Percentiles rank a stretch among this genome's conserved stretches.
Evolutionary conservation across 768 basidiomycete genomes (phyloP).

Genomic region (Rhizopogon vinicolor): DNA sequence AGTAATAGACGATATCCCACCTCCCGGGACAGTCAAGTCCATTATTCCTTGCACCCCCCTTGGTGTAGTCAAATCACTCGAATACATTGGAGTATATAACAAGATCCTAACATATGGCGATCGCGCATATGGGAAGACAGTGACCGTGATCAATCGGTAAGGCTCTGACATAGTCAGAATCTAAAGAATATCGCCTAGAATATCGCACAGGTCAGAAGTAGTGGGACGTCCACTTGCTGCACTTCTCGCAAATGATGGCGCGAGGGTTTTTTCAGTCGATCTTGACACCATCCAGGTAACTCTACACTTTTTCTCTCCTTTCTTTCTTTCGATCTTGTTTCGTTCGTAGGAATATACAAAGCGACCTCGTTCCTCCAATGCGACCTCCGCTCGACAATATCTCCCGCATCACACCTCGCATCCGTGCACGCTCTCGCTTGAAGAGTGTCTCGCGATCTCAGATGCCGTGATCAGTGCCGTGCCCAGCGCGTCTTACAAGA

Average conservation of each 20-base stretch:
- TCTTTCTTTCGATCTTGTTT: not conserved
- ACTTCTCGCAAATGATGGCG: conserved; percentile 93
- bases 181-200: conserved; percentile 1
- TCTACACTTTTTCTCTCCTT: not conserved
- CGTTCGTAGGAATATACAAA: conserved; percentile 81
- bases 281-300: conserved; percentile 86
- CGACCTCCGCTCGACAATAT: conserved; percentile 46
- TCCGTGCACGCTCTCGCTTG: conserved; percentile 60
- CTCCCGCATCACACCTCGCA: conserved; percentile 83
- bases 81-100: conserved; percentile 91
- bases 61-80: conserved; percentile 93
- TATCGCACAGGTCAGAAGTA: conserved; percentile 76
- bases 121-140: conserved; percentile 86
- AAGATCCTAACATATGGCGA: conserved; percentile 89
- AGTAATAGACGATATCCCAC: conserved; percentile 56
- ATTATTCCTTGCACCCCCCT: conserved; percentile 97
- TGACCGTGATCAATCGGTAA: conserved; percentile 93
- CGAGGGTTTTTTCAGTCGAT: conserved; percentile 91
- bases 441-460: conserved; percentile 77
- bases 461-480: conserved; percentile 97
- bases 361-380: conserved; percentile 52
- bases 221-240: conserved; percentile 97
- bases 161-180: conserved; percentile 7
- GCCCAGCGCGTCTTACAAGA: conserved; percentile 78
- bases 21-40: conserved; percentile 87